phyloP scores from a whole-genome alignment of 345 rosid species.

The Pistacia vera region DNA sequence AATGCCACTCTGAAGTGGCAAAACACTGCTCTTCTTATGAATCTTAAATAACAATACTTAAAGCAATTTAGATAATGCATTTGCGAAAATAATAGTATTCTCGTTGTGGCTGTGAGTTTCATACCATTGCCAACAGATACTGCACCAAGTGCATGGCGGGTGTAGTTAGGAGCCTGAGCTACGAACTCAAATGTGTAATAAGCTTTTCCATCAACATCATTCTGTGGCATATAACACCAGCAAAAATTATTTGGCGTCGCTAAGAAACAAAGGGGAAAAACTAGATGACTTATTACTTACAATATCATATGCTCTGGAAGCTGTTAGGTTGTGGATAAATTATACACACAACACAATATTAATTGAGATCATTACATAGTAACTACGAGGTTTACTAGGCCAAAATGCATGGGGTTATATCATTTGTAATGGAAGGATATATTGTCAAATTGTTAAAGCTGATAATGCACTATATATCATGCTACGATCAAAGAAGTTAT shows the following conservation, averaged over 20 bases:
- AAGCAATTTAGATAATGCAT: neutral
- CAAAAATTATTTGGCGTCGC: neutral
- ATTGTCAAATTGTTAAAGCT: neutral
- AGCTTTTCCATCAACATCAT: slow-evolving; percentile 72
- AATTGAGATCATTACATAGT: no score
- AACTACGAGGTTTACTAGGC: no score
- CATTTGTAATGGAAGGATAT: neutral
- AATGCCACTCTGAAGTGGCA: neutral
- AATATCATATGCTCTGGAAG: no score
- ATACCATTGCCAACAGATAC: slow-evolving; percentile 79
- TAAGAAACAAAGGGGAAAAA: no score
- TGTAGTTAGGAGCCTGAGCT: slow-evolving; percentile 82
- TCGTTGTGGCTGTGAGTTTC: neutral
- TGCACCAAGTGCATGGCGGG: slow-evolving; percentile 83
- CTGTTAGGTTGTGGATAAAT: no score
- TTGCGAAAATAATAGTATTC: neutral
- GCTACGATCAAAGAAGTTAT: neutral
- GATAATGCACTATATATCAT: neutral
- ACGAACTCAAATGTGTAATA: slow-evolving; percentile 85
- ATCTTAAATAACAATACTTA: neutral
- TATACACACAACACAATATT: no score
- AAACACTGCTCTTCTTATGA: neutral
- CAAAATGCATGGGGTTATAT: no score
- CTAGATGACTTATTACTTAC: no score
- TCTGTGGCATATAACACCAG: slow-evolving; percentile 47